Evolutionary conservation across 2,329 filamentous ascomycete species (phyloP).

Genomic region (Fusarium armeniacum): DNA sequence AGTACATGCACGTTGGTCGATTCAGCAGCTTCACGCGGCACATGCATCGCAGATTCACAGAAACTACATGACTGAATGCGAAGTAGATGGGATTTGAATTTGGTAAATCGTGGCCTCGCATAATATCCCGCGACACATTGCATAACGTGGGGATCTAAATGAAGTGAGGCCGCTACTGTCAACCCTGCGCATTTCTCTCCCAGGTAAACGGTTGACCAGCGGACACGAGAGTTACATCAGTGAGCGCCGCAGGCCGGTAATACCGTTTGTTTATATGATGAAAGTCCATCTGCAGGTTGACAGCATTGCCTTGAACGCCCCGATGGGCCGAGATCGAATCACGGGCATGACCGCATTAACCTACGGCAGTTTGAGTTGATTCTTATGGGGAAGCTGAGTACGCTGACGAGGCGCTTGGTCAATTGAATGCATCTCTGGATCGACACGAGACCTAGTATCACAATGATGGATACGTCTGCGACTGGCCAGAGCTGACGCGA

Average conservation of each 20-base stretch:
- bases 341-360: constrained; percentile 24
- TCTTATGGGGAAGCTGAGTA: constrained; percentile 7
- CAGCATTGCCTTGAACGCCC: constrained; percentile 19
- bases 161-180: constrained; percentile 22
- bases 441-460: constrained; percentile 16
- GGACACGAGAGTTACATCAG: constrained; percentile 48
- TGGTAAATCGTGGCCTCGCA: constrained; percentile 1
- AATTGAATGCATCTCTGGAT: neutral
- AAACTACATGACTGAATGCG: neutral
- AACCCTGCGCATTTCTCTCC: constrained; percentile 8
- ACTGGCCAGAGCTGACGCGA: constrained; percentile 21
- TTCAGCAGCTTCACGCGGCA: constrained; percentile 38
- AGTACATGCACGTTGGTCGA: constrained; percentile 33
- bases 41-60: constrained; percentile 8
- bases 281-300: constrained; percentile 23
- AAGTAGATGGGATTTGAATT: neutral
- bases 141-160: constrained; percentile 30
- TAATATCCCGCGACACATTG: constrained; percentile 41
- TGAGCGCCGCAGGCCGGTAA: constrained; percentile 23
- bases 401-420: constrained; percentile 16
- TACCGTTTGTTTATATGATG: constrained; percentile 39
- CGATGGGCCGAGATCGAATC: constrained; percentile 35
- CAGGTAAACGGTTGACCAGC: constrained; percentile 40
- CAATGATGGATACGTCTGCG: constrained; percentile 16
- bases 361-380: neutral